These are phyloP conservation scores for Saprolegnia diclina DNA, from an alignment of 352 stramenopile genomes.

Conservation along the genomic window DNA sequence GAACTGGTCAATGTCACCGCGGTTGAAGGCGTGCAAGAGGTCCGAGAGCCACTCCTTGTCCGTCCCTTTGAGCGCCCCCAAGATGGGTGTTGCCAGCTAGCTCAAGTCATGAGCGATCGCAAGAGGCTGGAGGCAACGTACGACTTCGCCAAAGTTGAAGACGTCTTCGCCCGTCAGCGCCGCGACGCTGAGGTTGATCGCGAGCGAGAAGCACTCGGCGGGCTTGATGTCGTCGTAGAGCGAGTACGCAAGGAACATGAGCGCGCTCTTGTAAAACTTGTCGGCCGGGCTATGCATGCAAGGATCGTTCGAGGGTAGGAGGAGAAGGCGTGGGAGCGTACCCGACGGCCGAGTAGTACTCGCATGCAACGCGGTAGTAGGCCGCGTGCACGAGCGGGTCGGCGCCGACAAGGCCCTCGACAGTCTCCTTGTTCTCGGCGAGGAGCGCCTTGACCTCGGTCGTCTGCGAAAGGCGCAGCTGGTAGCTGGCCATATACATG, in stretches of 20 bases:
- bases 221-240: constrained; percentile 84
- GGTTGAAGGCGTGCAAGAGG: constrained; percentile 91
- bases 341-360: constrained; percentile 85
- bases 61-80: constrained; percentile 85
- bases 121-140: constrained; percentile 34
- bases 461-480: constrained; percentile 42
- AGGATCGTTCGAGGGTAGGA: no score
- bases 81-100: constrained; percentile 89
- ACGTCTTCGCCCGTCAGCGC: constrained; percentile 95
- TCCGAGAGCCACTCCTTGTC: constrained; percentile 93
- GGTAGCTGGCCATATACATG: constrained; percentile 70
- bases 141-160: constrained; percentile 98
- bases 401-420: constrained; percentile 76
- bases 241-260: constrained; percentile 96
- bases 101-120: constrained; percentile 12
- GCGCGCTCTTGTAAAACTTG: constrained; percentile 94
- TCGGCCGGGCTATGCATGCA: constrained; percentile 77
- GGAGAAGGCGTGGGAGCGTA: not conserved
- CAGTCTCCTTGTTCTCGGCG: constrained; percentile 63
- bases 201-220: constrained; percentile 80
- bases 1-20: constrained; percentile 94
- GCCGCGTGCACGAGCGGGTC: constrained; percentile 90
- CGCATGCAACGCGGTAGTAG: constrained; percentile 89
- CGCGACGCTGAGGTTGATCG: constrained; percentile 93
- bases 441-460: constrained; percentile 58